Conservation (phyloP, 805 yeast species). For the Kuraishia capsulata region DNA sequence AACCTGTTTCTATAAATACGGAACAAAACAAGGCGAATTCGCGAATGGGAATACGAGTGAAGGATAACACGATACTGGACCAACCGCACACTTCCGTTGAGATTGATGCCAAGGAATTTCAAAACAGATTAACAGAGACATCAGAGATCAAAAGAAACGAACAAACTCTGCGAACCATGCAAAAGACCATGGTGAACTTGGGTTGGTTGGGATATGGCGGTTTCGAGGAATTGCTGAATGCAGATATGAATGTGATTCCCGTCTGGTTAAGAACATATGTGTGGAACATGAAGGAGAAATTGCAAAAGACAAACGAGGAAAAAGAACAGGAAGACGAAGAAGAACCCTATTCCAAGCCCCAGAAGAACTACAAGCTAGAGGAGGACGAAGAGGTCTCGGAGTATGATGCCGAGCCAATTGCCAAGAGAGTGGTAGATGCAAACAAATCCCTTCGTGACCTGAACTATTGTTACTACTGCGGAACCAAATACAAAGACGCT, state of each 20-base stretch:
- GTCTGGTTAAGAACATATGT: not conserved
- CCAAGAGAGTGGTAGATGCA: conserved; percentile 5
- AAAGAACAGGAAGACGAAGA: conserved; percentile 2
- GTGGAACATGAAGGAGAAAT: not conserved
- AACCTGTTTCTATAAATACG: conserved; percentile 17
- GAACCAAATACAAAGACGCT: conserved; percentile 24
- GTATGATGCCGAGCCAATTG: not conserved
- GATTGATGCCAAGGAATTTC: conserved; percentile 8
- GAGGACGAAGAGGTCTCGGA: conserved; percentile 5
- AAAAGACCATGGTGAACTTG: conserved; percentile 12
- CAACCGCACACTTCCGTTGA: too few species aligned
- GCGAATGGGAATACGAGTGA: conserved; percentile 8
- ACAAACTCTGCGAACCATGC: conserved; percentile 20
- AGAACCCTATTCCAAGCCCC: too few species aligned
- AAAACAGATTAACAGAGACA: conserved; percentile 11
- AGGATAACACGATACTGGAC: too few species aligned
- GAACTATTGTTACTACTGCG: conserved; percentile 45
- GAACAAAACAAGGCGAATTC: conserved; percentile 20
- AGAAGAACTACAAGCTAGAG: not conserved
- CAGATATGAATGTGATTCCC: conserved; percentile 17
- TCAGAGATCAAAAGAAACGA: conserved; percentile 7
- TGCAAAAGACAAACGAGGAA: not conserved
- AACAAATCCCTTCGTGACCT: conserved; percentile 29
- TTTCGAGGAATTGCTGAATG: conserved; percentile 2
- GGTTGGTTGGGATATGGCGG: not conserved